Percentiles rank a stretch among this genome's conserved stretches.
Evolutionary conservation across 768 basidiomycete species (phyloP).

Genomic region (Podaxis sp.): DNA sequence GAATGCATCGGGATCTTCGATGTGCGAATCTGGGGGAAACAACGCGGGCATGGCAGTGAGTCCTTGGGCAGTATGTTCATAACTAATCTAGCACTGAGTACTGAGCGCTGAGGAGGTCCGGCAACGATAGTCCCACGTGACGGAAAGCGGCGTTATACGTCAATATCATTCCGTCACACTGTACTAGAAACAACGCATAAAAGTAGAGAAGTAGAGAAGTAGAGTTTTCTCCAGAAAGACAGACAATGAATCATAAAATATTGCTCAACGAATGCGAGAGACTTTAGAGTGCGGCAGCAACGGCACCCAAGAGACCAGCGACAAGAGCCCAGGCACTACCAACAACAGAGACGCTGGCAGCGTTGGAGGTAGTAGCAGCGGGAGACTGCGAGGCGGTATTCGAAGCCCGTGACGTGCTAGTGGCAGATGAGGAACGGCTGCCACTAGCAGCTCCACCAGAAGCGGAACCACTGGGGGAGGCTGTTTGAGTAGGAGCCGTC

Average conservation of each 20-base stretch:
- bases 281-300: background rate
- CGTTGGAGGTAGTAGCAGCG: conserved; percentile 11
- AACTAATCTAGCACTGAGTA: too few relatives aligned
- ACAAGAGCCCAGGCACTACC: conserved; percentile 11
- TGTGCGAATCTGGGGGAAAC: too few relatives aligned
- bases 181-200: background rate
- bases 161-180: background rate
- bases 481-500: conserved; percentile 18
- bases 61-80: too few relatives aligned
- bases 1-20: too few relatives aligned
- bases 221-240: background rate
- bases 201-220: background rate
- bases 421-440: background rate
- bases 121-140: too few relatives aligned
- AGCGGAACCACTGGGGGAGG: conserved; percentile 10
- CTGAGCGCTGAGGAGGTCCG: too few relatives aligned
- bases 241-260: background rate
- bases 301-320: conserved; percentile 1
- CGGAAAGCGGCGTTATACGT: too few relatives aligned
- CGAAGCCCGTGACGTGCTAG: background rate
- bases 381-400: conserved; percentile 3
- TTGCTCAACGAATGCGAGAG: background rate
- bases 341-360: conserved; percentile 1
- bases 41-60: too few relatives aligned
- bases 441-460: background rate